phyloP scores from a whole-genome alignment of 2,329 filamentous ascomycete genomes.

The Raffaelea deltoideospora region DNA sequence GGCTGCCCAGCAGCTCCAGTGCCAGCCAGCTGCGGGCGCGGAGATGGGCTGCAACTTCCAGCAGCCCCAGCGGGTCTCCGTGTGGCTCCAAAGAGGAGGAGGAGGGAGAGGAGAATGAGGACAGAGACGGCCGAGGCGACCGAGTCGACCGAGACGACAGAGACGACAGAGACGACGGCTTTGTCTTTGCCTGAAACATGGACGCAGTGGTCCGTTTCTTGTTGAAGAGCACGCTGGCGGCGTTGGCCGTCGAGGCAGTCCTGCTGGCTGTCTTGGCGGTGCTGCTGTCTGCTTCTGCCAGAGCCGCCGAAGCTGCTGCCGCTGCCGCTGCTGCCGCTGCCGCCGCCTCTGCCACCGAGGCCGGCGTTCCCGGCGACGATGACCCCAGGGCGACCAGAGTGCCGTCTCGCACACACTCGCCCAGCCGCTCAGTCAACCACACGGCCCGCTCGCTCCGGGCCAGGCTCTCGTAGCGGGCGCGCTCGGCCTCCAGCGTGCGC shows the following conservation, averaged over 20 bases:
- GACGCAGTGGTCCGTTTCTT: too few relatives aligned
- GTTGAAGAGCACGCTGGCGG: too few relatives aligned
- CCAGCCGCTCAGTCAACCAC: conserved; percentile 53
- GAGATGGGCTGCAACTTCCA: conserved; percentile 53
- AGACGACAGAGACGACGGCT: too few relatives aligned
- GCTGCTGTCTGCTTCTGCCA: too few relatives aligned
- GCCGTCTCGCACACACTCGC: conserved; percentile 53
- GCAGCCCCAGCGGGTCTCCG: conserved; percentile 66
- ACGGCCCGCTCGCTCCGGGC: conserved; percentile 47
- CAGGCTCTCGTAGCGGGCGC: conserved; percentile 50
- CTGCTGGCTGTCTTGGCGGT: neutral
- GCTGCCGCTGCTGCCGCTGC: conserved; percentile 11
- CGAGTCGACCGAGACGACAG: too few relatives aligned
- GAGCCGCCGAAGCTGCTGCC: neutral
- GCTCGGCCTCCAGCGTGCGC: conserved; percentile 57
- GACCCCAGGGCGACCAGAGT: conserved; percentile 40
- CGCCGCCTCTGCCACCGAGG: conserved; percentile 15
- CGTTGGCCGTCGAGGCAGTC: too few relatives aligned
- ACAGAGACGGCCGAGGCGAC: too few relatives aligned
- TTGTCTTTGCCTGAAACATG: too few relatives aligned
- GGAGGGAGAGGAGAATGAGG: neutral
- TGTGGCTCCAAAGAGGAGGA: conserved; percentile 23
- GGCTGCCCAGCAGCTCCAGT: conserved; percentile 58
- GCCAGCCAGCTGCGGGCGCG: conserved; percentile 50
- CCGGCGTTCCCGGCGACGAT: too few relatives aligned